These are phyloP conservation scores for Yarrowia osloensis DNA, from an alignment of 805 yeast genomes.

Conservation along the genomic window DNA sequence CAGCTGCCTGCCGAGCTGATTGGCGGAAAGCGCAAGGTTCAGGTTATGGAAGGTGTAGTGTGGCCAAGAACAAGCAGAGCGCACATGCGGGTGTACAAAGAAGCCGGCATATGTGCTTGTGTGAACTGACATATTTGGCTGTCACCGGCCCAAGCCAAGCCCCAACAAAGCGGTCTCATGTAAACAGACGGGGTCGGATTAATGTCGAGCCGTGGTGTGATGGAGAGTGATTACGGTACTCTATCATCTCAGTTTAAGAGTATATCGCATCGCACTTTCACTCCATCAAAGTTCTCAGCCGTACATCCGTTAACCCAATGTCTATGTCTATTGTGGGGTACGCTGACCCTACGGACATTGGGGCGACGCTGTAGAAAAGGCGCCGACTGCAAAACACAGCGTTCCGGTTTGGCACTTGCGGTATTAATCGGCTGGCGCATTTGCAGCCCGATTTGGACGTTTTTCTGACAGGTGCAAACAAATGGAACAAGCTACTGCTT, in stretches of 20 bases:
- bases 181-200: too few relatives aligned
- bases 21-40: conserved; percentile 10
- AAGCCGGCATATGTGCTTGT: background rate
- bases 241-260: too few relatives aligned
- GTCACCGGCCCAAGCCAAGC: background rate
- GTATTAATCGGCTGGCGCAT: conserved; percentile 8
- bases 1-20: background rate
- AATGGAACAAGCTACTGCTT: too few relatives aligned
- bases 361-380: background rate
- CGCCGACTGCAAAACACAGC: too few relatives aligned
- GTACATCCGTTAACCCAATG: conserved; percentile 25
- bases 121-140: background rate
- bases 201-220: too few relatives aligned
- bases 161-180: background rate
- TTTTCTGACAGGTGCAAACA: background rate
- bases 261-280: too few relatives aligned
- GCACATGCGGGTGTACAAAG: background rate
- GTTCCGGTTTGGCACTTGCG: background rate
- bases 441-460: background rate
- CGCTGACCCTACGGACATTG: too few relatives aligned
- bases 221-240: too few relatives aligned
- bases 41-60: background rate
- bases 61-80: background rate
- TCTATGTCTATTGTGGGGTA: background rate
- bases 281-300: conserved; percentile 19